Conservation (phyloP, 768 basidiomycete species). For the Tylopilus intermedius region DNA sequence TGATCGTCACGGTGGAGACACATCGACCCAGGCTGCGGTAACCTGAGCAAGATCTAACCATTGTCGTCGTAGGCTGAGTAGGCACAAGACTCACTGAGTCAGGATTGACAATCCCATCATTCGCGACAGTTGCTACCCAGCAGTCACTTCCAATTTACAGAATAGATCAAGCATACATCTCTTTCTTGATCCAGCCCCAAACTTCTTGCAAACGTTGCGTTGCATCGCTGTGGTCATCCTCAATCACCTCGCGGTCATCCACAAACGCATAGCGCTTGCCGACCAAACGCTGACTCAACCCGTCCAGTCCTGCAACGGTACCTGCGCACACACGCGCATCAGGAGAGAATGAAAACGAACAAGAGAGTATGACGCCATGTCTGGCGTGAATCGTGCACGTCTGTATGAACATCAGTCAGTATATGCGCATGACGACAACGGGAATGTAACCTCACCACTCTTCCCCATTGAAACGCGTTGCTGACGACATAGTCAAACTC, state of each 20-base stretch:
- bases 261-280: slow-evolving; percentile 39
- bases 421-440: background rate
- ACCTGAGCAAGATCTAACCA: background rate
- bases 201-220: slow-evolving; percentile 18
- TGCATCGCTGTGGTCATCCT: background rate
- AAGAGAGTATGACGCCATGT: slow-evolving; percentile 47
- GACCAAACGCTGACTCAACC: slow-evolving; percentile 25
- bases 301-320: background rate
- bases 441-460: slow-evolving; percentile 34
- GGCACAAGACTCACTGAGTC: background rate
- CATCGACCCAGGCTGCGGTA: background rate
- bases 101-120: background rate
- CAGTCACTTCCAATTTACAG: background rate
- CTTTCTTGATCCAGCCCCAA: slow-evolving; percentile 21
- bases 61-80: background rate
- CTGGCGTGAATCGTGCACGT: slow-evolving; percentile 53
- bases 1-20: background rate
- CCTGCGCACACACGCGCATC: background rate
- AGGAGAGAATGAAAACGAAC: slow-evolving; percentile 4
- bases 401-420: background rate
- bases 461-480: slow-evolving; percentile 48
- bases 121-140: background rate
- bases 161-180: slow-evolving; percentile 16
- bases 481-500: slow-evolving; percentile 71
- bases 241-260: slow-evolving; percentile 19